These are phyloP conservation scores for Larix kaempferi DNA, from an alignment of 75 land plant species.

Conservation along the genomic window DNA sequence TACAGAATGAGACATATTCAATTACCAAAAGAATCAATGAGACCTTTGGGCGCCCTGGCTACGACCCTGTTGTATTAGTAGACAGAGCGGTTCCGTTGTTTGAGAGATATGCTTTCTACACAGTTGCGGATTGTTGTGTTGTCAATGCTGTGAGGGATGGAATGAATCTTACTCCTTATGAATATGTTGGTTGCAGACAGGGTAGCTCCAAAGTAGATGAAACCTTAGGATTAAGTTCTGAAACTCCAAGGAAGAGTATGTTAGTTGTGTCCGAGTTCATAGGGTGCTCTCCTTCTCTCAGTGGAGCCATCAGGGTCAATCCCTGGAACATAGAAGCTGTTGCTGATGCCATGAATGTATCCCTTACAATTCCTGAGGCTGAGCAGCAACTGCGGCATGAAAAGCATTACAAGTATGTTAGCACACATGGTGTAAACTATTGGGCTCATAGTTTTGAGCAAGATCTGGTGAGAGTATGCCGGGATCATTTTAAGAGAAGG, in stretches of 20 bases:
- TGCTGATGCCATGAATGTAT: constrained; percentile 56
- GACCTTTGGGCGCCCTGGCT: constrained; percentile 52
- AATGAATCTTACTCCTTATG: constrained; percentile 72
- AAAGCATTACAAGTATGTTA: constrained; percentile 74
- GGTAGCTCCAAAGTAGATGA: constrained; percentile 38
- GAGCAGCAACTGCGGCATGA: constrained; percentile 75
- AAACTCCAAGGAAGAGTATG: constrained; percentile 47
- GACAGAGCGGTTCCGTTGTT: constrained; percentile 52
- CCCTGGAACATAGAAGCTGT: constrained; percentile 78
- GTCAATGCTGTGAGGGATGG: constrained; percentile 68
- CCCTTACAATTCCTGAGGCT: constrained; percentile 41
- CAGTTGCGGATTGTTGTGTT: constrained; percentile 63
- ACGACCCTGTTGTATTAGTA: constrained; percentile 66
- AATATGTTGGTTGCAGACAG: constrained; percentile 73
- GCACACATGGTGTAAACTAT: constrained; percentile 66
- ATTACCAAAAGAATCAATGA: constrained; percentile 56
- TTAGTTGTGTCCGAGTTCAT: constrained; percentile 75
- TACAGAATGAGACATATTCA: constrained; percentile 48
- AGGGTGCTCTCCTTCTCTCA: constrained; percentile 76
- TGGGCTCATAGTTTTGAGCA: constrained; percentile 71
- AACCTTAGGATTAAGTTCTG: constrained; percentile 18
- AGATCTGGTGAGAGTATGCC: constrained; percentile 66
- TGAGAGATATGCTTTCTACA: constrained; percentile 72
- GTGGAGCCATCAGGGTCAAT: constrained; percentile 75
- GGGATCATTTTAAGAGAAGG: constrained; percentile 49